These are phyloP conservation scores for Zygosaccharomyces pseudorouxii DNA, from an alignment of 805 yeast genomes.

Conservation along the genomic window DNA sequence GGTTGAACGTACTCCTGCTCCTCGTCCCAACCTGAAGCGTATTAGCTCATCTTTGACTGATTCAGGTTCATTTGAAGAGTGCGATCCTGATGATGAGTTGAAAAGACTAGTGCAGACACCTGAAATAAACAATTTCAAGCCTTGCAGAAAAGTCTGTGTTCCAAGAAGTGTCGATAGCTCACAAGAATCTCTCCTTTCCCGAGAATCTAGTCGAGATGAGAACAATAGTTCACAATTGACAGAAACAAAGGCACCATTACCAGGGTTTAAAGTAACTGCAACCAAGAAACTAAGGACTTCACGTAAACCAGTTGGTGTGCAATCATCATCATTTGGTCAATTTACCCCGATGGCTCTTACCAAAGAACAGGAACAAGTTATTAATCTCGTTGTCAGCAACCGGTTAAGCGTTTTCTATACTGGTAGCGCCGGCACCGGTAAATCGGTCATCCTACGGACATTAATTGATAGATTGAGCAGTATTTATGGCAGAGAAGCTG, in stretches of 20 bases:
- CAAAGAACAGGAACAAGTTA: constrained; percentile 49
- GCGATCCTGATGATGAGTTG: constrained; percentile 26
- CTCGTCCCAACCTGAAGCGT: constrained; percentile 5
- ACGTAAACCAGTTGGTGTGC: background rate
- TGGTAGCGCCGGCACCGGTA: constrained; percentile 88
- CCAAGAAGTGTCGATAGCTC: background rate
- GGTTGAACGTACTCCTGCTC: background rate
- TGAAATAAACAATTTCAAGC: constrained; percentile 28
- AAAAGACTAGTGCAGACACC: constrained; percentile 19
- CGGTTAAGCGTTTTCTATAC: constrained; percentile 63
- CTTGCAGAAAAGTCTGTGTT: background rate
- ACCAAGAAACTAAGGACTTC: constrained; percentile 17
- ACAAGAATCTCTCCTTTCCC: background rate
- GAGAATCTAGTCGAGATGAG: constrained; percentile 1
- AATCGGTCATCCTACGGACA: constrained; percentile 61
- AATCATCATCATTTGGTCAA: constrained; percentile 11
- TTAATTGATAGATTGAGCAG: constrained; percentile 51
- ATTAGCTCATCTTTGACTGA: constrained; percentile 15
- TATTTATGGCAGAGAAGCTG: constrained; percentile 43
- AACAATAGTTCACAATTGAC: background rate
- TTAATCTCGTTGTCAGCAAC: constrained; percentile 48
- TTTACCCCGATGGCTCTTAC: constrained; percentile 25
- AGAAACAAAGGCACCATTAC: background rate
- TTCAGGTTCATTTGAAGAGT: constrained; percentile 35
- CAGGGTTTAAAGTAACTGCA: constrained; percentile 16